Evolutionary conservation across 2,329 filamentous ascomycete species (phyloP).

Genomic region (Trichoderma sp.): DNA sequence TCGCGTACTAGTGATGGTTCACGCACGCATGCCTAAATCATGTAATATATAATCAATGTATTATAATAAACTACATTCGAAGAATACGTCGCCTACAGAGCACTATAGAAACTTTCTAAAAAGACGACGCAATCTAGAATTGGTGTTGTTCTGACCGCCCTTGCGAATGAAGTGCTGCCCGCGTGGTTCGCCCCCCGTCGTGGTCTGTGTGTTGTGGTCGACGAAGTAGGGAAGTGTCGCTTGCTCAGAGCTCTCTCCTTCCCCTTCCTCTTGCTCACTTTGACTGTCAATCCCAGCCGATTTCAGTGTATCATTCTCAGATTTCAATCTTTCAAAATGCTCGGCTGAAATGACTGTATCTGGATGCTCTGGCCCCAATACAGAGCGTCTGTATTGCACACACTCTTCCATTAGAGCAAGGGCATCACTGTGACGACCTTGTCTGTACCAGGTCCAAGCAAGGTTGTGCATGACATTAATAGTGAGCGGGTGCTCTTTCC

Average conservation of each 20-base stretch:
- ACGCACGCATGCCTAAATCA: not conserved
- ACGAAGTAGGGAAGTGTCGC: not conserved
- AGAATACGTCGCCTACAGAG: no score
- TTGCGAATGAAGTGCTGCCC: no score
- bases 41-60: not conserved
- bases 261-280: slow-evolving; percentile 74
- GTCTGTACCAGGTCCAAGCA: not conserved
- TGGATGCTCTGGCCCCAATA: not conserved
- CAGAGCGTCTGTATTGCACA: not conserved
- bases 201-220: no score
- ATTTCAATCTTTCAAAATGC: not conserved
- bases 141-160: no score
- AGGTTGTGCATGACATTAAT: no score
- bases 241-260: no score
- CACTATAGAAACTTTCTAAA: no score
- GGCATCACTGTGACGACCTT: not conserved
- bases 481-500: slow-evolving; percentile 5
- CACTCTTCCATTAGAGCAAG: not conserved
- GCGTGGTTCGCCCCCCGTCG: no score
- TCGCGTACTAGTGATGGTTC: not conserved
- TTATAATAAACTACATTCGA: no score
- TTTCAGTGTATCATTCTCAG: no score
- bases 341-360: fast-evolving
- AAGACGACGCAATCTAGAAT: no score
- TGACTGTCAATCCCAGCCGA: no score